These are phyloP conservation scores for Penicillium sp. DNA, from an alignment of 2,329 filamentous ascomycete genomes.

Conservation along the genomic window DNA sequence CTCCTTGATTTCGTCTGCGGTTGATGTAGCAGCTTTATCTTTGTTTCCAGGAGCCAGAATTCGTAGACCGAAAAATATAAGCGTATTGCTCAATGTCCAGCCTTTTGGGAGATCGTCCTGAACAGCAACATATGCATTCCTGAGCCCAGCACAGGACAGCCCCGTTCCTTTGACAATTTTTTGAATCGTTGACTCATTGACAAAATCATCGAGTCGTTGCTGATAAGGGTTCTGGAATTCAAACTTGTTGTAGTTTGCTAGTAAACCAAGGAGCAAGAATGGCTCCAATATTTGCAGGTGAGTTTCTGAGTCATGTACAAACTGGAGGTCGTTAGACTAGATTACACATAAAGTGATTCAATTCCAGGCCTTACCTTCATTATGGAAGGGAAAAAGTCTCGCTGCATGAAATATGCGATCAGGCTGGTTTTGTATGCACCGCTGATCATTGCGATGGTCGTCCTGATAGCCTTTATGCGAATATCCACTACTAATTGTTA, in stretches of 20 bases:
- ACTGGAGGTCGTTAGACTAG: constrained; percentile 46
- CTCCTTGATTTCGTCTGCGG: constrained; percentile 75
- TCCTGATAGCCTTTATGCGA: constrained; percentile 74
- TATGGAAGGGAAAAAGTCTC: constrained; percentile 87
- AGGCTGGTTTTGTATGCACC: constrained; percentile 96
- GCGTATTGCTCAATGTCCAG: constrained; percentile 76
- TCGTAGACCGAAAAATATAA: constrained; percentile 81
- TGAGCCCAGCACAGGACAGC: constrained; percentile 62
- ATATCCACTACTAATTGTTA: constrained; percentile 56
- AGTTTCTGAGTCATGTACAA: constrained; percentile 73
- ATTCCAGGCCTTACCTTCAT: constrained; percentile 77
- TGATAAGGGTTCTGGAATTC: constrained; percentile 97
- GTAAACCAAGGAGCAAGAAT: constrained; percentile 76
- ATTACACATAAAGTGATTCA: neutral
- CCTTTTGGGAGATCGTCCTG: constrained; percentile 87
- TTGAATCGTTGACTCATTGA: constrained; percentile 82
- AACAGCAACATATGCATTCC: constrained; percentile 75
- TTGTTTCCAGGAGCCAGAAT: constrained; percentile 67
- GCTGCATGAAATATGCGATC: constrained; percentile 89
- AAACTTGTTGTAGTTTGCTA: constrained; percentile 99
- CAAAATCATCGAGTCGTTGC: constrained; percentile 86
- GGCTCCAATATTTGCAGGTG: constrained; percentile 64
- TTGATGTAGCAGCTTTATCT: constrained; percentile 57
- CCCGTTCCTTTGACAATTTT: constrained; percentile 77
- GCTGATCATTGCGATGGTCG: constrained; percentile 77